These are phyloP conservation scores for Melocanna baccifera DNA, from an alignment of 176 grass and related monocot species.

Conservation along the genomic window DNA sequence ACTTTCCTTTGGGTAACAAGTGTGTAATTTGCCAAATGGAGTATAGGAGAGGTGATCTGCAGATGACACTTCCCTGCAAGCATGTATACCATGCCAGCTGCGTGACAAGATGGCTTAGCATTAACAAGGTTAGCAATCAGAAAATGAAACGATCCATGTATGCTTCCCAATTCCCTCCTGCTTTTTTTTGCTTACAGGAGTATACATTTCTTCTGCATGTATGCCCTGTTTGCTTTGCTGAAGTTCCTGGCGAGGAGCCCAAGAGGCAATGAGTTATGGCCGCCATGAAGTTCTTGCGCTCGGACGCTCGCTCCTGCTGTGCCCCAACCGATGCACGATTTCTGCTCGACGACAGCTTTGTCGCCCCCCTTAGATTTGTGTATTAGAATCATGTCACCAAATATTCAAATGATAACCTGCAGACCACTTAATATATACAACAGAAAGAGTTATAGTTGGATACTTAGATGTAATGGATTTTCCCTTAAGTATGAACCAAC, in stretches of 20 bases:
- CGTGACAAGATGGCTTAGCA: slow-evolving; percentile 86
- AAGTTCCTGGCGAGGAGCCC: slow-evolving; percentile 53
- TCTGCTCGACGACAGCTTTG: slow-evolving; percentile 37
- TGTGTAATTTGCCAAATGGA: slow-evolving; percentile 98
- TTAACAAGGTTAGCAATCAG: slow-evolving; percentile 73
- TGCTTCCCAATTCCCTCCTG: background rate
- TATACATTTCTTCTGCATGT: slow-evolving; percentile 45
- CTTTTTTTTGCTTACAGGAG: slow-evolving; percentile 19
- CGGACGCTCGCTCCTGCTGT: background rate
- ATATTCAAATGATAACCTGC: slow-evolving; percentile 7
- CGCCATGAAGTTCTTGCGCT: slow-evolving; percentile 10
- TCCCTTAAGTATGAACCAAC: too few species aligned
- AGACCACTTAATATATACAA: too few species aligned
- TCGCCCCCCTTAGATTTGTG: slow-evolving; percentile 37
- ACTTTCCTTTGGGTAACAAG: slow-evolving; percentile 39
- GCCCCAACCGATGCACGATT: background rate
- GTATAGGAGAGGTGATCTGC: slow-evolving; percentile 87
- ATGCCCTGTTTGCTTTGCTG: slow-evolving; percentile 88
- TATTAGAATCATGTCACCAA: slow-evolving; percentile 63
- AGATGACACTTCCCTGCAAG: slow-evolving; percentile 92
- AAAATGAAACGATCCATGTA: background rate
- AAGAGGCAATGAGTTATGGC: slow-evolving; percentile 53
- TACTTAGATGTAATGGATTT: too few species aligned
- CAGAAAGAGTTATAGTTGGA: too few species aligned
- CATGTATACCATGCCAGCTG: slow-evolving; percentile 84